Conservation (phyloP, 495 filamentous ascomycete genomes). For the Cercophora sp. region DNA sequence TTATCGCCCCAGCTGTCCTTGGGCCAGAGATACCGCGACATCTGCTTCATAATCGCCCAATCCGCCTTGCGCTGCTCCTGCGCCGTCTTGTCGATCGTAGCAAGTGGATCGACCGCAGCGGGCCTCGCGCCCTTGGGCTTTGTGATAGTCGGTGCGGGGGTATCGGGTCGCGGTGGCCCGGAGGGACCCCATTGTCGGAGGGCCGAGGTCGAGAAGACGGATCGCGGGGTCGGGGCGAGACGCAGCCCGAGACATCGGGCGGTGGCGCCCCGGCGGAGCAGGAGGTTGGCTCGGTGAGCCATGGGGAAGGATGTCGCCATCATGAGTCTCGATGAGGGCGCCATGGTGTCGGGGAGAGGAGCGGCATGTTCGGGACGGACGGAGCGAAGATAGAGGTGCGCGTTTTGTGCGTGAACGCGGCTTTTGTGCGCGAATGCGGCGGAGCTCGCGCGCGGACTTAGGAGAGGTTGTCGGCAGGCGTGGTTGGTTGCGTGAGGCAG, state of each 20-base stretch:
- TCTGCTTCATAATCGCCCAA: constrained; percentile 98
- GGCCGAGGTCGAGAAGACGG: constrained; percentile 21
- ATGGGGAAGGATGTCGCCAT: constrained; percentile 20
- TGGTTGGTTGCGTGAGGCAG: too few relatives aligned
- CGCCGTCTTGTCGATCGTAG: constrained; percentile 48
- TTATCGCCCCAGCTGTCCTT: constrained; percentile 82
- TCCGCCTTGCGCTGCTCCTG: constrained; percentile 94
- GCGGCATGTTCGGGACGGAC: constrained; percentile 12
- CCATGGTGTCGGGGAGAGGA: constrained; percentile 13
- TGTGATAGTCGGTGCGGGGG: too few relatives aligned
- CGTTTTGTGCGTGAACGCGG: too few relatives aligned
- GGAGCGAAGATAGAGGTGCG: too few relatives aligned
- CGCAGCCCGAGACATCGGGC: constrained; percentile 1
- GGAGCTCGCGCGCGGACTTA: too few relatives aligned
- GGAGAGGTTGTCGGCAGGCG: too few relatives aligned
- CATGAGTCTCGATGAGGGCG: constrained; percentile 24
- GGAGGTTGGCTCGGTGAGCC: constrained; percentile 8
- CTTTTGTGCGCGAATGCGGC: constrained; percentile 14
- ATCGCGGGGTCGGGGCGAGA: constrained; percentile 14
- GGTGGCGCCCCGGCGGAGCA: constrained; percentile 2
- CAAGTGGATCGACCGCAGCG: constrained; percentile 24
- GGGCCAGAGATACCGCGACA: constrained; percentile 96
- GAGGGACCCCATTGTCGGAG: constrained; percentile 7
- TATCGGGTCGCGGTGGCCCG: too few relatives aligned
- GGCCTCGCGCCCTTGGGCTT: neutral